phyloP scores from a whole-genome alignment of 1,284 basidiomycete genomes.

The Hymenochaete sp. region DNA sequence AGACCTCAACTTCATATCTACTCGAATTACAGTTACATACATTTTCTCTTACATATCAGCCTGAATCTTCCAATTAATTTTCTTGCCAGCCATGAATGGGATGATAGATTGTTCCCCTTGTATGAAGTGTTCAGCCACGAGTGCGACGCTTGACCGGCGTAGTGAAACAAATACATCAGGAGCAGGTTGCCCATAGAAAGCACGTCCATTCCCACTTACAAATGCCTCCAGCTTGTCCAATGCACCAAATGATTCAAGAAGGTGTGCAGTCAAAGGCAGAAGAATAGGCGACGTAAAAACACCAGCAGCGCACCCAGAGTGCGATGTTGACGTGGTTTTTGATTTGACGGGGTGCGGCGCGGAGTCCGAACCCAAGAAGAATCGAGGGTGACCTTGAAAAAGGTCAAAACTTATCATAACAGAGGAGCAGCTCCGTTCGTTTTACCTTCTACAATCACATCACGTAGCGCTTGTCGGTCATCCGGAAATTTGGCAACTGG shows the following conservation, averaged over 20 bases:
- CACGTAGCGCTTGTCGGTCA: conserved; percentile 79
- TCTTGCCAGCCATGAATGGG: conserved; percentile 89
- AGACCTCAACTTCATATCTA: too few relatives aligned
- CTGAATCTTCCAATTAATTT: conserved; percentile 75
- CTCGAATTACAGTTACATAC: too few relatives aligned
- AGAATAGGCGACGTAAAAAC: conserved; percentile 89
- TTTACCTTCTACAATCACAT: conserved; percentile 72
- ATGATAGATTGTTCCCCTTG: conserved; percentile 56
- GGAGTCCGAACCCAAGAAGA: conserved; percentile 97
- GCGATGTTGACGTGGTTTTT: conserved; percentile 72
- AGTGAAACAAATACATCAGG: conserved; percentile 26
- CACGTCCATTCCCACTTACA: conserved; percentile 67
- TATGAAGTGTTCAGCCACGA: conserved; percentile 46
- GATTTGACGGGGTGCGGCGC: conserved; percentile 84
- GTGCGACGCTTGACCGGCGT: conserved; percentile 29
- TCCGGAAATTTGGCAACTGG: conserved; percentile 96
- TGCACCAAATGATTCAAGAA: conserved; percentile 82
- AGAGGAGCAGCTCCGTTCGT: not conserved
- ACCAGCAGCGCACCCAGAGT: conserved; percentile 82
- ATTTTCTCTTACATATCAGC: not conserved
- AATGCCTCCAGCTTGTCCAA: conserved; percentile 75
- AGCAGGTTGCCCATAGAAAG: conserved; percentile 59
- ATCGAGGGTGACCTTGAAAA: conserved; percentile 72
- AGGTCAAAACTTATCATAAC: not conserved
- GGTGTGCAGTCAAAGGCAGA: conserved; percentile 77